These are phyloP conservation scores for Alternaria incomplexa DNA, from an alignment of 2,329 filamentous ascomycete genomes.

Conservation along the genomic window DNA sequence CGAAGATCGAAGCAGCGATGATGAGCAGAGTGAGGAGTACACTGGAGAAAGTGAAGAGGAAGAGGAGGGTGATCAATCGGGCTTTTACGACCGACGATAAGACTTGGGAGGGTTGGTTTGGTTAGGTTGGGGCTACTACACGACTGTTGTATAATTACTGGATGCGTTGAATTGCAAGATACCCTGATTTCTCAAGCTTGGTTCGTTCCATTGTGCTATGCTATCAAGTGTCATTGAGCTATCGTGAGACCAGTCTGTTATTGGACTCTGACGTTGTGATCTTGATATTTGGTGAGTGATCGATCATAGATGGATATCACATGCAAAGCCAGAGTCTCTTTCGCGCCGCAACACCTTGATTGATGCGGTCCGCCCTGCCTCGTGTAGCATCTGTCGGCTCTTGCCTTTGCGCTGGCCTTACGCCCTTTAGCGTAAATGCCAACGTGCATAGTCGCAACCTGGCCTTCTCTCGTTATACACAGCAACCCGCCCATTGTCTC, in stretches of 20 bases:
- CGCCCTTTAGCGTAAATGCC: background rate
- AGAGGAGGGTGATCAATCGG: conserved; percentile 39
- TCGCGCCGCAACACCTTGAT: background rate
- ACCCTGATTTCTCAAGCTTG: conserved; percentile 5
- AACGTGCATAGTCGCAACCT: background rate
- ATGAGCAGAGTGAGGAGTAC: conserved; percentile 46
- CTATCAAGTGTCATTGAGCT: background rate
- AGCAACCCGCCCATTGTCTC: background rate
- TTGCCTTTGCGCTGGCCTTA: background rate
- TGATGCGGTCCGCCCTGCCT: background rate
- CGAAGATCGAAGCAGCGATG: conserved; percentile 27
- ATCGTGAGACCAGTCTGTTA: background rate
- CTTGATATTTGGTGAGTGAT: background rate
- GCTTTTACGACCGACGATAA: conserved; percentile 23
- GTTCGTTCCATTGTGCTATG: background rate
- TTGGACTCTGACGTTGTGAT: background rate
- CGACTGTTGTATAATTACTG: background rate
- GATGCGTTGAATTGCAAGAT: conserved; percentile 9
- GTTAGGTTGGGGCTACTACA: background rate
- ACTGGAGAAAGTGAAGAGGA: background rate
- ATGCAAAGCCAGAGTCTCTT: background rate
- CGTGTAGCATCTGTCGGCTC: background rate
- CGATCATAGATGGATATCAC: background rate
- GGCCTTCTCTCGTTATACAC: background rate
- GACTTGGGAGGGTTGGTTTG: background rate